Evolutionary conservation across 495 filamentous ascomycete genomes (phyloP), one percentile per base, ranked within the genome.

Genomic region (Arthonia radiata): DNA sequence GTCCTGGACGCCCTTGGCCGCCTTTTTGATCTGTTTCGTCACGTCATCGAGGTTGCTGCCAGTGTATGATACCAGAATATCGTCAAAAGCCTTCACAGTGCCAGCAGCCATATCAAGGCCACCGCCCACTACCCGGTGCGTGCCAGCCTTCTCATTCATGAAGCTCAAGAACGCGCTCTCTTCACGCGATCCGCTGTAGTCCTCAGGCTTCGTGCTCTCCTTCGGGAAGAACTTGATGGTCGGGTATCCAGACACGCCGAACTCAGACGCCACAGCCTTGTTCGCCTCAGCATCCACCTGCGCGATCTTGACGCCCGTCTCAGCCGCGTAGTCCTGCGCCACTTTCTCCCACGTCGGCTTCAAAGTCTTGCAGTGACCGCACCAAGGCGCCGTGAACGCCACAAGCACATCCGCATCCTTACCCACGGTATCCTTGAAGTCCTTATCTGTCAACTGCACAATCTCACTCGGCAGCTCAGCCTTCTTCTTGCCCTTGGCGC

Each of bases 161-260:
- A 74, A 97, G 16, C 59, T 47, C 33, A 91, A 46, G 29, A 97
- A 54, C 36, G 71, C 73, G 30, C 59, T 53, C 59, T 90, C 81
- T 11, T 59, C 54, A 37, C 86, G 82, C 32, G 67, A 77, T 29
- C 72, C 72, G 17, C 62, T 52, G 62, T 92, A 97, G 18, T 57
- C 40, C 36, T 71, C 55, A 8, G 71, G 46, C 33, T 70, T 70
- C 30, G 60, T 77, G 31, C 70, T 76, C 40, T 83, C 83, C 50
- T 71, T 73, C 42, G 82, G 71, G 61, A 94, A 94, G 65, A 74
- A 97, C 59, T 89, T 91, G 59, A 97, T 86, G 33, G 86, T 97
- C 16, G 86, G 86, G 63, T 82, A 97, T 15, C 71, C 73, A 27
- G 57, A 61, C 25, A 97, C 64, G 32, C 69, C 75, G 38, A 82